phyloP scores from a whole-genome alignment of 768 basidiomycete genomes.

The Sarcodon aspratus region DNA sequence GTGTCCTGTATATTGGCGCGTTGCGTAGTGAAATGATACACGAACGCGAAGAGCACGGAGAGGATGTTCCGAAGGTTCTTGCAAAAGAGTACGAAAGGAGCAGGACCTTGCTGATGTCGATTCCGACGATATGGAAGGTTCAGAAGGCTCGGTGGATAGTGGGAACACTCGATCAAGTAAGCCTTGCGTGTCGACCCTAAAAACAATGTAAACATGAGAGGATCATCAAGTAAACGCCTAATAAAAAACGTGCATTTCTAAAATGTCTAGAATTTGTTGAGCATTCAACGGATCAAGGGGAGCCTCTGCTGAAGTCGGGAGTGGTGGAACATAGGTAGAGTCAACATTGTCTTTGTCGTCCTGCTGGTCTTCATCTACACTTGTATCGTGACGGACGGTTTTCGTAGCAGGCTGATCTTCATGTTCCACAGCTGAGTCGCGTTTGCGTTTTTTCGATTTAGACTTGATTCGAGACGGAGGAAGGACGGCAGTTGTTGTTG shows the following conservation, averaged over 20 bases:
- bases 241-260: conserved; percentile 34
- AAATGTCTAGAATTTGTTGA: conserved; percentile 44
- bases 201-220: conserved; percentile 3
- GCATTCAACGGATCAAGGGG: conserved; percentile 25
- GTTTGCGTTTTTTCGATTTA: conserved; percentile 58
- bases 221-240: conserved; percentile 2
- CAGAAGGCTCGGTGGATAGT: conserved; percentile 28
- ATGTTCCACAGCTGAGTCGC: conserved; percentile 29
- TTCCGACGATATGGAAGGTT: conserved; percentile 27
- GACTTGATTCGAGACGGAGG: conserved; percentile 17
- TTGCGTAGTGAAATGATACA: not conserved
- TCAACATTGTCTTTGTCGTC: conserved; percentile 15
- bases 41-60: conserved; percentile 27
- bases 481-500: not conserved
- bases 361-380: conserved; percentile 15
- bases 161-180: conserved; percentile 75
- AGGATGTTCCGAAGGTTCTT: conserved; percentile 19
- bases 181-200: conserved; percentile 60
- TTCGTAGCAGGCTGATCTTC: conserved; percentile 42
- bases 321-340: conserved; percentile 3
- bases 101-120: conserved; percentile 3
- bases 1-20: conserved; percentile 1
- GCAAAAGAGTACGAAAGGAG: conserved; percentile 11
- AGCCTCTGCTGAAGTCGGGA: not conserved
- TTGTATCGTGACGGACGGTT: conserved; percentile 22